These are phyloP conservation scores for Sugiyamaella floridensis DNA, from an alignment of 805 yeast species.

Conservation along the genomic window DNA sequence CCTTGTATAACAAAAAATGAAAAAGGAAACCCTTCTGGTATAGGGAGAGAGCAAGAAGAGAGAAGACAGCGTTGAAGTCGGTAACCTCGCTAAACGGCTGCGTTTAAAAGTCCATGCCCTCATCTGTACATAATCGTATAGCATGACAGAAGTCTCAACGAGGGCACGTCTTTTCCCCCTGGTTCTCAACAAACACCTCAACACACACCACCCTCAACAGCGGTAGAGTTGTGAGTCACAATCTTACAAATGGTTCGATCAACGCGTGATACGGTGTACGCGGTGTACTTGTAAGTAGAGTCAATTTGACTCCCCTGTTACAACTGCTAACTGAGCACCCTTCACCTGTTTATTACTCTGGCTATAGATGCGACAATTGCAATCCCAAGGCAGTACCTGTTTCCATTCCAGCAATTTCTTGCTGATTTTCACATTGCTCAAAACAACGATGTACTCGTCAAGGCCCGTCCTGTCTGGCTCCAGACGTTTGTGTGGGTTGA, in stretches of 20 bases:
- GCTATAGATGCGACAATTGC: slow-evolving; percentile 69
- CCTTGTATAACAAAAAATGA: too few relatives aligned
- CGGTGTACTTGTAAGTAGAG: slow-evolving; percentile 24
- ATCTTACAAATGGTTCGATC: not conserved
- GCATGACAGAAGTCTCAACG: too few relatives aligned
- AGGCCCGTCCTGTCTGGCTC: slow-evolving; percentile 64
- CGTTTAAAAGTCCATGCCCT: too few relatives aligned
- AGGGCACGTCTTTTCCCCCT: too few relatives aligned
- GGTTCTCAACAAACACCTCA: too few relatives aligned
- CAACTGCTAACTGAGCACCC: slow-evolving; percentile 24
- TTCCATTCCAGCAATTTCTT: slow-evolving; percentile 43
- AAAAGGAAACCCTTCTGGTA: too few relatives aligned
- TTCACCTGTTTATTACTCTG: slow-evolving; percentile 72
- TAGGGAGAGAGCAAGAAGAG: too few relatives aligned
- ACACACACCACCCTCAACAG: too few relatives aligned
- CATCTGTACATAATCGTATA: too few relatives aligned
- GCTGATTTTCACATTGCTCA: slow-evolving; percentile 51
- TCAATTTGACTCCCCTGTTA: not conserved
- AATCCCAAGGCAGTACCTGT: slow-evolving; percentile 46
- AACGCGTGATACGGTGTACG: slow-evolving; percentile 20
- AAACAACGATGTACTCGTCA: slow-evolving; percentile 68
- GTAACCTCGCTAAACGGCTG: too few relatives aligned
- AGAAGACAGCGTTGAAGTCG: too few relatives aligned
- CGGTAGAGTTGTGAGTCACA: too few relatives aligned
- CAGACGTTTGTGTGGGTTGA: slow-evolving; percentile 65